Evolutionary conservation across 164 flowering plant species (phyloP).

Genomic region (Liriodendron chinense): DNA sequence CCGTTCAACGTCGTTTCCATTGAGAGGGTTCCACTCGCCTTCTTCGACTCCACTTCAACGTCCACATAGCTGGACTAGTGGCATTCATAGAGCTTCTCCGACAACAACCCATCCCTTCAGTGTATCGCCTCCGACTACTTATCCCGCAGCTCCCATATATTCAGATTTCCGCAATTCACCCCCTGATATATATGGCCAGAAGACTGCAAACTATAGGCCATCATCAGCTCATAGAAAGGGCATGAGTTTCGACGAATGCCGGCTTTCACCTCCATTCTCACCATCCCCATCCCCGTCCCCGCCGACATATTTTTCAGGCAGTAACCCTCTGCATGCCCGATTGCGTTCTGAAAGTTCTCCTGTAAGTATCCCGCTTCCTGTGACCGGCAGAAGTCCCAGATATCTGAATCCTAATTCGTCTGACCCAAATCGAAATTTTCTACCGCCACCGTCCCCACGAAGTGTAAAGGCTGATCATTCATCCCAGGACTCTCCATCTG

Average conservation of each 20-base stretch:
- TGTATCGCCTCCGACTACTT: conserved; percentile 50
- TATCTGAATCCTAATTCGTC: conserved; percentile 52
- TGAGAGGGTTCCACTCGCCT: conserved; percentile 39
- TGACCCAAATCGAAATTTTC: conserved; percentile 68
- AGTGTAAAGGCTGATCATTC: conserved; percentile 48
- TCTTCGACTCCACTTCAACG: conserved; percentile 53
- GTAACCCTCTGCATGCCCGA: conserved; percentile 39
- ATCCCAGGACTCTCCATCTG: conserved; percentile 74
- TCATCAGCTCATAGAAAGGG: conserved; percentile 37
- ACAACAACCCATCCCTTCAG: conserved; percentile 28
- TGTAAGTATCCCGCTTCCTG: conserved; percentile 68
- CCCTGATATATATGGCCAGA: conserved; percentile 39
- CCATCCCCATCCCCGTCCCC: conserved; percentile 75
- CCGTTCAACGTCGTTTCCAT: conserved; percentile 47
- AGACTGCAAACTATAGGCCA: conserved; percentile 36
- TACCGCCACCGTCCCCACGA: conserved; percentile 84
- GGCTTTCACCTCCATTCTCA: conserved; percentile 84
- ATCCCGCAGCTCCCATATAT: conserved; percentile 31
- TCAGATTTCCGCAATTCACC: conserved; percentile 54
- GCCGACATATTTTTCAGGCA: conserved; percentile 41
- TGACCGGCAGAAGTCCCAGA: conserved; percentile 44
- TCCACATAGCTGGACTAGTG: conserved; percentile 90
- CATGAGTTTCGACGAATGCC: conserved; percentile 54
- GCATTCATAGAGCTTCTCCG: conserved; percentile 48
- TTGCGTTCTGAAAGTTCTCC: conserved; percentile 65